These are phyloP conservation scores for Rhizophagus sp. DNA, from an alignment of 192 early-diverging fungal genomes.

Conservation along the genomic window DNA sequence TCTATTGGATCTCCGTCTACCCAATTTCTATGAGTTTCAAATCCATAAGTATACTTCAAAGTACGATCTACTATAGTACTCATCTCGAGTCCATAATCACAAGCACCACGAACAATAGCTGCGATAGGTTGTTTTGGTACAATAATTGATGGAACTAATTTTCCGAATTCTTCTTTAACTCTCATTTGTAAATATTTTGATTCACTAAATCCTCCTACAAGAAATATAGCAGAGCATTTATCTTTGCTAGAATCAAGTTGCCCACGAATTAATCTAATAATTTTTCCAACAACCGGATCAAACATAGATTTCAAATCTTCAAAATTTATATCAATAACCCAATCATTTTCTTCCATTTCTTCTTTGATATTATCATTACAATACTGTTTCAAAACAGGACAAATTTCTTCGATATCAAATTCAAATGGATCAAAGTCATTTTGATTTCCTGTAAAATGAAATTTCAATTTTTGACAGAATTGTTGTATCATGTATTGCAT, in stretches of 20 bases:
- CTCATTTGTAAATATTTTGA: slow-evolving; percentile 44
- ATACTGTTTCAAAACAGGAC: neutral
- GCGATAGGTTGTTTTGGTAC: slow-evolving; percentile 46
- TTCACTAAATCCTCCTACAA: slow-evolving; percentile 58
- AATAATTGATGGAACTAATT: slow-evolving; percentile 33
- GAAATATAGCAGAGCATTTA: slow-evolving; percentile 43
- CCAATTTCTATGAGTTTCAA: neutral
- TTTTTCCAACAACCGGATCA: slow-evolving; percentile 45
- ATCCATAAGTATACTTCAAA: neutral
- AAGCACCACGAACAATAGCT: too few relatives aligned
- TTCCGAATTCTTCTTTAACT: slow-evolving; percentile 37
- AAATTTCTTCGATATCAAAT: slow-evolving; percentile 11
- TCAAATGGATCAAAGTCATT: neutral
- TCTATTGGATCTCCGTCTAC: neutral
- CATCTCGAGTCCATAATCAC: too few relatives aligned
- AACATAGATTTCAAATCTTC: slow-evolving; percentile 40
- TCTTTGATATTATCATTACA: neutral
- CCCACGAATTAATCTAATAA: slow-evolving; percentile 42
- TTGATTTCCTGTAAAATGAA: neutral
- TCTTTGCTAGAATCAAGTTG: slow-evolving; percentile 41
- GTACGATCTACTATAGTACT: too few relatives aligned
- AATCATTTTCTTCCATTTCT: neutral
- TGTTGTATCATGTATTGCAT: slow-evolving; percentile 6
- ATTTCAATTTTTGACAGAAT: slow-evolving; percentile 12
- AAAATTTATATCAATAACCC: slow-evolving; percentile 4